Percentiles rank a stretch among this genome's conserved stretches.
phyloP scores from a whole-genome alignment of 768 basidiomycete genomes.

The Trametes villosa region DNA sequence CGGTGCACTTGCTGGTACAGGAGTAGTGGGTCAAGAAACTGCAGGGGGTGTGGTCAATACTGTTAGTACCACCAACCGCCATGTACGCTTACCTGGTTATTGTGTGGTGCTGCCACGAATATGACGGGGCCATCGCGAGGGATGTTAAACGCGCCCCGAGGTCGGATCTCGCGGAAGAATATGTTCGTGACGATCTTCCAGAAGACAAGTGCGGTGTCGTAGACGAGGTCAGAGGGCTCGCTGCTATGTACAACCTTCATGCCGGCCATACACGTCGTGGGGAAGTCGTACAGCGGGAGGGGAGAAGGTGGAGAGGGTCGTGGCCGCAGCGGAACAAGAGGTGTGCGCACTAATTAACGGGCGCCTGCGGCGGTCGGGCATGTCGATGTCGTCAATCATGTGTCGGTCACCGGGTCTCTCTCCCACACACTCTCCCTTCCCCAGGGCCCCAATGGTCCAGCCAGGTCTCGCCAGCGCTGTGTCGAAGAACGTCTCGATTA shows the following conservation, averaged over 20 bases:
- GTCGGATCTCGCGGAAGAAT: slow-evolving; percentile 95
- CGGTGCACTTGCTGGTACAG: slow-evolving; percentile 78
- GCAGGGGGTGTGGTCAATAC: slow-evolving; percentile 8
- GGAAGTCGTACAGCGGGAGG: not conserved
- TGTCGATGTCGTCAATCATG: slow-evolving; percentile 17
- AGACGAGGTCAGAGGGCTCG: slow-evolving; percentile 41
- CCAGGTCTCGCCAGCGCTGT: slow-evolving; percentile 1
- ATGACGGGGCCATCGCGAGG: slow-evolving; percentile 90
- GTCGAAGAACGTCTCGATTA: slow-evolving; percentile 11
- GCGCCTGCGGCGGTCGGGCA: not conserved
- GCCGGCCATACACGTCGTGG: slow-evolving; percentile 1
- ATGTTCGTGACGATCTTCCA: slow-evolving; percentile 88
- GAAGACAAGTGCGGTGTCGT: slow-evolving; percentile 80
- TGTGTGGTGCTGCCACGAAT: slow-evolving; percentile 30
- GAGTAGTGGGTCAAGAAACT: slow-evolving; percentile 94
- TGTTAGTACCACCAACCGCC: slow-evolving; percentile 18
- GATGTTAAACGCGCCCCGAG: slow-evolving; percentile 93
- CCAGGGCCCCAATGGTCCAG: slow-evolving; percentile 5
- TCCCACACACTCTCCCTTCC: slow-evolving; percentile 1
- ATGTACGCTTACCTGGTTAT: slow-evolving; percentile 31
- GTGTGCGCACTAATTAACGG: not conserved
- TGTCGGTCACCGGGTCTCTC: slow-evolving; percentile 9
- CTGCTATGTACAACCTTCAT: slow-evolving; percentile 14
- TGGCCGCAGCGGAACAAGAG: slow-evolving; percentile 9
- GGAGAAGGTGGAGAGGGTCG: slow-evolving; percentile 2